Conservation (phyloP, 2,329 filamentous ascomycete species). For the Cyclaneusma minus region DNA sequence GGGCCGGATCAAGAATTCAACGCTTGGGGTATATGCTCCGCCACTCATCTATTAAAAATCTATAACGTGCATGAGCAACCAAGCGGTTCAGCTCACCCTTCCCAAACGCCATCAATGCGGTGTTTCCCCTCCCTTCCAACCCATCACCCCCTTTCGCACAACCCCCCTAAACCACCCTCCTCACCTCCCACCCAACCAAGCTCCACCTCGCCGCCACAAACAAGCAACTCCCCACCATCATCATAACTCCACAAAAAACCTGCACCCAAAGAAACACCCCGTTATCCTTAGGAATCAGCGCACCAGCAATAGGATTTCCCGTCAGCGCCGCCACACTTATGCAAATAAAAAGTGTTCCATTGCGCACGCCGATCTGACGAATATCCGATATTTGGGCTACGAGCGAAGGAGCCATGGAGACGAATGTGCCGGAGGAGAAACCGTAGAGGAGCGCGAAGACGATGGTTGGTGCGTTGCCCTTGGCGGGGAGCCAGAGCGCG, state of each 20-base stretch:
- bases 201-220: constrained; percentile 22
- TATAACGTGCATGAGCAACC: too few relatives aligned
- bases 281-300: constrained; percentile 33
- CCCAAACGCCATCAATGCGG: too few relatives aligned
- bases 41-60: too few relatives aligned
- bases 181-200: constrained; percentile 15
- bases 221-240: constrained; percentile 24
- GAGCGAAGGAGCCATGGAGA: constrained; percentile 45
- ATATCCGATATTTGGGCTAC: constrained; percentile 59
- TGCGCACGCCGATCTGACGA: constrained; percentile 51
- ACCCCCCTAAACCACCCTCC: too few relatives aligned
- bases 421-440: constrained; percentile 51
- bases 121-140: too few relatives aligned
- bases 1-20: too few relatives aligned
- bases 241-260: constrained; percentile 45
- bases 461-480: constrained; percentile 39
- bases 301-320: constrained; percentile 52
- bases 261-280: constrained; percentile 35
- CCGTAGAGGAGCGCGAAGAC: constrained; percentile 54
- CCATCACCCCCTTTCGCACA: too few relatives aligned
- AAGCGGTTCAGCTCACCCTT: too few relatives aligned
- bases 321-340: constrained; percentile 49
- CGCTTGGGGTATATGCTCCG: too few relatives aligned
- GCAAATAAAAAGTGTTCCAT: constrained; percentile 46
- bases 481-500: constrained; percentile 35